Evolutionary conservation across 345 rosid species (phyloP).

Genomic region (Acer negundo): DNA sequence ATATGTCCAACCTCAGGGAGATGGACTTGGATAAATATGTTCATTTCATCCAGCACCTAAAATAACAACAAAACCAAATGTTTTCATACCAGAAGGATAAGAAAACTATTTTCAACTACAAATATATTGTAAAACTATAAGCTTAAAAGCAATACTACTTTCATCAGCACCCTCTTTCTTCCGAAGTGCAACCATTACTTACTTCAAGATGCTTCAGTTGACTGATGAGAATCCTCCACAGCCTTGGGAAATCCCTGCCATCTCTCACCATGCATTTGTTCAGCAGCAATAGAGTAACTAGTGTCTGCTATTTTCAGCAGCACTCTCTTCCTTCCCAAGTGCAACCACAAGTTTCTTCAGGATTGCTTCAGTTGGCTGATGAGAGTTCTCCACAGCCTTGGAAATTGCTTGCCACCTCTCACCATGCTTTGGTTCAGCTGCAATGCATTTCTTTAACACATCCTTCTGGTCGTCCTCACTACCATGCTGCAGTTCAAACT

Average conservation of each 20-base stretch:
- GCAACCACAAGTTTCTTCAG: slow-evolving; percentile 74
- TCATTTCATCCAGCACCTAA: neutral
- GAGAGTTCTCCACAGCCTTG: slow-evolving; percentile 91
- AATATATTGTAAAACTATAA: neutral
- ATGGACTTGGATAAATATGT: neutral
- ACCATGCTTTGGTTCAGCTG: slow-evolving; percentile 85
- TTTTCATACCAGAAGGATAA: neutral
- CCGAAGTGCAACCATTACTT: slow-evolving; percentile 62
- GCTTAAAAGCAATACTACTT: slow-evolving; percentile 13
- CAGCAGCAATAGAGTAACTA: slow-evolving; percentile 56
- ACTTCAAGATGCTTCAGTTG: slow-evolving; percentile 76
- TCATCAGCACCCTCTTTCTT: slow-evolving; percentile 52
- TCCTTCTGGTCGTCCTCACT: slow-evolving; percentile 77
- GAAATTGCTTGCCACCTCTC: slow-evolving; percentile 87
- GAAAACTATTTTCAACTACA: neutral
- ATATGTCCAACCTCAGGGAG: neutral
- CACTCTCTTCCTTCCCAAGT: slow-evolving; percentile 76
- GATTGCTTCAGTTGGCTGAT: slow-evolving; percentile 77
- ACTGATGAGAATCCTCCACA: slow-evolving; percentile 87
- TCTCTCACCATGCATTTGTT: slow-evolving; percentile 86
- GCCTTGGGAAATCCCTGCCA: slow-evolving; percentile 85
- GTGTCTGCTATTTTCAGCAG: slow-evolving; percentile 52
- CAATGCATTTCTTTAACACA: slow-evolving; percentile 66
- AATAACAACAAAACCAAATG: neutral
- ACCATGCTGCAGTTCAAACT: slow-evolving; percentile 90